phyloP scores from a whole-genome alignment of 257 asterid genomes.

The Nicotiana knightiana region DNA sequence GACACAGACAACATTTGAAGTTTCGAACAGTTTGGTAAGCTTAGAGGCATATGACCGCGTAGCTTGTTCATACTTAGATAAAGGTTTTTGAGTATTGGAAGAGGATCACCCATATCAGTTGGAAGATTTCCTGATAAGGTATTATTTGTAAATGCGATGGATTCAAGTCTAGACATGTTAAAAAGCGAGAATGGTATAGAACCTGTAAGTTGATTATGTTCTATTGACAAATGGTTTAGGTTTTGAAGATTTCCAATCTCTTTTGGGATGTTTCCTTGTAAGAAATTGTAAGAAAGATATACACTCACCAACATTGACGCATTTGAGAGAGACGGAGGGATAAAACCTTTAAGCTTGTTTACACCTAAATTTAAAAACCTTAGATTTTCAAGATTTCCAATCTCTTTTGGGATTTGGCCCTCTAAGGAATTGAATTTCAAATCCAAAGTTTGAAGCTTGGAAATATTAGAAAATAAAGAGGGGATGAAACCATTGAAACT shows the following conservation, averaged over 20 bases:
- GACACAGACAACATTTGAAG: neutral
- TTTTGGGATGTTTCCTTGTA: constrained; percentile 12
- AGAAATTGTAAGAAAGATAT: neutral
- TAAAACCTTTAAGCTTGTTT: too few species aligned
- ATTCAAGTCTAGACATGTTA: neutral
- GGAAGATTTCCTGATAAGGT: neutral
- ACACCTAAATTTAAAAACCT: too few species aligned
- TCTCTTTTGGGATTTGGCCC: neutral
- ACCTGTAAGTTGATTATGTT: neutral
- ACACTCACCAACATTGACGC: neutral
- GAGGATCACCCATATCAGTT: neutral
- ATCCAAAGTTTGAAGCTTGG: constrained; percentile 4
- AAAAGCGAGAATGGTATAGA: neutral
- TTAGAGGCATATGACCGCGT: neutral
- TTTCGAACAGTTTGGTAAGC: neutral
- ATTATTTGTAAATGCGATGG: neutral
- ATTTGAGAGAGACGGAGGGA: too few species aligned
- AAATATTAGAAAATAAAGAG: neutral
- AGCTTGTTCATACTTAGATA: neutral
- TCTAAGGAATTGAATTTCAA: neutral
- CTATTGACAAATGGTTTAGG: neutral
- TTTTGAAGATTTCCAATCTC: neutral
- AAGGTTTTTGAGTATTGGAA: neutral
- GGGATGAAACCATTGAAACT: constrained; percentile 11
- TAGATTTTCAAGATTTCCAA: neutral